Base-by-base conservation (phyloP, 2,329 filamentous ascomycete genomes). In the Lecanicillium sp. region DNA sequence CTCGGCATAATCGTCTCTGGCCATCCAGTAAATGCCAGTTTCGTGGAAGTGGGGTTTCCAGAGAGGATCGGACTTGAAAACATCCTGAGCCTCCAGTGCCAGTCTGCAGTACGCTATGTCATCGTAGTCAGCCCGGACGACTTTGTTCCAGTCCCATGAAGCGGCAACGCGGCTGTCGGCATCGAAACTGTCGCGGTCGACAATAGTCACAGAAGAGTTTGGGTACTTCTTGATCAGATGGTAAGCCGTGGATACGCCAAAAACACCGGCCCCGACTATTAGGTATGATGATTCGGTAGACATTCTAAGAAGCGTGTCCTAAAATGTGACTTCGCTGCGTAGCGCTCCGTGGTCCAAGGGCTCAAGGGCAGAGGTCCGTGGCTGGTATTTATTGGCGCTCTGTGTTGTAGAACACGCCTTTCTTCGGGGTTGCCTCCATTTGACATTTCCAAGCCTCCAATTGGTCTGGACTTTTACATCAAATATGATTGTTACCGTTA, bases 61-160 rank as follows among this genome's bases (percentile, higher is more conserved):
- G 3, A 80, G 60, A 1, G 75, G 71, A 38, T 78, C 71, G 1
- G 56, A 59, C 39, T 67, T 67, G 66, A 79, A 85, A 1, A 75
- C 58, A 37, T 78, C 71, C 49, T 80, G 75, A 0, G 81, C 75
- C 57, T 85, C 78, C 19, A 83, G 66, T 0, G 73, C 81, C 15
- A 85, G 65, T 35, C 69, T 57, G 55, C 73, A 78, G 62, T 85
- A 85, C 13, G 77, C 56, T 2, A 73, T 59, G 48, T 81, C 75
- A 40, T 73, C 67, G 59, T 85, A 85, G 55, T 85, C 80, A 34
- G 79, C 76, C 41, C 80, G 76, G 13, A 85, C 69, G 19, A 83
- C 78, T 57, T 84, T 85, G 63, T 83, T 85, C 71, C 79, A 78
- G 59, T 86, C 81, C 65, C 76, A 81, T 0, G 81, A 84, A 1